Evolutionary conservation across 257 asterid species (phyloP).

Genomic region (Capsicum chinense): DNA sequence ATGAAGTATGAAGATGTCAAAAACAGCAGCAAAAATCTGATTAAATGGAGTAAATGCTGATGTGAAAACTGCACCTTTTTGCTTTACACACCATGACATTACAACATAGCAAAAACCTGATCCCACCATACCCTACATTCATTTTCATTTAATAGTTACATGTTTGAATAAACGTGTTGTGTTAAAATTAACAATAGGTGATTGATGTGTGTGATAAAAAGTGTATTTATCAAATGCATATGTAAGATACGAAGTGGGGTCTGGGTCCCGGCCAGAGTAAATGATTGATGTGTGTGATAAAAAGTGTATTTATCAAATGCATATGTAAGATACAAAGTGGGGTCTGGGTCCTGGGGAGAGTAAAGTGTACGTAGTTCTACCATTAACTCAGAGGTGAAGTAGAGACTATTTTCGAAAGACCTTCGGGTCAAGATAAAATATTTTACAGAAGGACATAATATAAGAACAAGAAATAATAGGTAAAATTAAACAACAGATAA

Average conservation of each 20-base stretch:
- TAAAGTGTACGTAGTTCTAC: background rate
- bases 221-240: background rate
- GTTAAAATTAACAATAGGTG: background rate
- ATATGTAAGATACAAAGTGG: background rate
- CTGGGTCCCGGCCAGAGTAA: background rate
- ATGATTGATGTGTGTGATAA: fast-evolving
- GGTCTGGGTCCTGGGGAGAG: too few relatives aligned
- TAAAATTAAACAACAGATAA: too few relatives aligned
- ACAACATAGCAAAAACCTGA: conserved; percentile 64
- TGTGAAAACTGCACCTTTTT: conserved; percentile 73
- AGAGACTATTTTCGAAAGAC: too few relatives aligned
- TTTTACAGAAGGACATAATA: too few relatives aligned
- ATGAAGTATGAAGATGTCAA: conserved; percentile 60
- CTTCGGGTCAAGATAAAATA: too few relatives aligned
- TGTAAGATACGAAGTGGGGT: background rate
- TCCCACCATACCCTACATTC: conserved; percentile 64
- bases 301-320: background rate
- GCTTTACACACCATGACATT: conserved; percentile 76
- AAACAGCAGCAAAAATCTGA: conserved; percentile 64
- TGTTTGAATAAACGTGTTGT: background rate
- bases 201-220: background rate
- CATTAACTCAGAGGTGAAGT: too few relatives aligned
- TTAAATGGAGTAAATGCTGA: conserved; percentile 70
- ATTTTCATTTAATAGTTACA: too few relatives aligned
- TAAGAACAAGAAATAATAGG: too few relatives aligned